Conservation (phyloP, 1,139 yeast genomes). For the Yamadazyma triangularis region DNA sequence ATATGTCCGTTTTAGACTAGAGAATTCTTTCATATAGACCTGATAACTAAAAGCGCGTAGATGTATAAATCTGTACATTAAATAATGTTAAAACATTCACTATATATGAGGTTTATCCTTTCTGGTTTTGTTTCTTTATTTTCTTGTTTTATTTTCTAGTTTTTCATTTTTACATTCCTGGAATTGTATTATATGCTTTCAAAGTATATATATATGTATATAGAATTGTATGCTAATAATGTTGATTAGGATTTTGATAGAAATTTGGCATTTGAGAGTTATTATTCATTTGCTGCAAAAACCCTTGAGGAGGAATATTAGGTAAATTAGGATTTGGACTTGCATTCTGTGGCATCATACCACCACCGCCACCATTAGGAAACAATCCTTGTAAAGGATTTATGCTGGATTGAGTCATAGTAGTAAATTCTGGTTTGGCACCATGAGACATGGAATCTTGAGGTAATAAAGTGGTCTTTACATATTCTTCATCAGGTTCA, state of each 20-base stretch:
- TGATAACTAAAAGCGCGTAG: too few species aligned
- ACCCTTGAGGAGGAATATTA: constrained; percentile 5
- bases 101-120: too few species aligned
- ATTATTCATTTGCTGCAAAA: neutral
- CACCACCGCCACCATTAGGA: constrained; percentile 19
- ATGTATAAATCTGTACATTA: too few species aligned
- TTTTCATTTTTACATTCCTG: too few species aligned
- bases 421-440: constrained; percentile 32
- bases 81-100: too few species aligned
- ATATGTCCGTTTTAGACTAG: too few species aligned
- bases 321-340: constrained; percentile 11
- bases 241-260: neutral
- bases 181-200: too few species aligned
- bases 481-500: constrained; percentile 40
- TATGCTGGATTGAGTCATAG: constrained; percentile 27
- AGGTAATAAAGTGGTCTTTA: constrained; percentile 34
- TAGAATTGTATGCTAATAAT: neutral
- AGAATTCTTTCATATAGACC: too few species aligned
- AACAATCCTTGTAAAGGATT: constrained; percentile 54
- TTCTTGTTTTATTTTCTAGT: too few species aligned
- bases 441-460: constrained; percentile 20
- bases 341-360: constrained; percentile 9
- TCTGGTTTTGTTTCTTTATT: too few species aligned
- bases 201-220: neutral
- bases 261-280: neutral